These are phyloP conservation scores for Daldinia decipiens DNA, from an alignment of 495 filamentous ascomycete genomes.

Conservation along the genomic window DNA sequence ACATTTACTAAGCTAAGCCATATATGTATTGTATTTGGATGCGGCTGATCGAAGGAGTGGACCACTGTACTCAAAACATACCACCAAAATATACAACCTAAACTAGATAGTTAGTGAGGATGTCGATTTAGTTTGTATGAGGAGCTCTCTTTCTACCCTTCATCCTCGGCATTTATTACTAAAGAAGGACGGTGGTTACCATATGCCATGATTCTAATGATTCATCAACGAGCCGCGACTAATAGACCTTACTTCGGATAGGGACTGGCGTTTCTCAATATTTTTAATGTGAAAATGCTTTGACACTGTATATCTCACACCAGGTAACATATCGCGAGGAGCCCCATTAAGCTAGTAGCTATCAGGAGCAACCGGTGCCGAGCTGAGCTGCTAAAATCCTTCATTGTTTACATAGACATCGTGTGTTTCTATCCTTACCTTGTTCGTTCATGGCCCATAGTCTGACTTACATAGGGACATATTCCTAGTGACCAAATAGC, in stretches of 20 bases:
- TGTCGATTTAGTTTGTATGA: not conserved
- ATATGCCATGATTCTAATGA: not conserved
- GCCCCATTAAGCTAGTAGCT: conserved; percentile 4
- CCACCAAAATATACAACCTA: too few relatives aligned
- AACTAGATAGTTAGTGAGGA: not conserved
- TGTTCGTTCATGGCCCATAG: not conserved
- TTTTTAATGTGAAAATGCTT: not conserved
- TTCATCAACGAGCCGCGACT: not conserved
- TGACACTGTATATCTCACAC: not conserved
- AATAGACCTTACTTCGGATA: not conserved
- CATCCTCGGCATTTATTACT: not conserved
- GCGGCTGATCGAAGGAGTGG: not conserved
- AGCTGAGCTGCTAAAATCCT: not conserved
- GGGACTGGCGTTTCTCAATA: not conserved
- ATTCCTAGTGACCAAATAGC: not conserved
- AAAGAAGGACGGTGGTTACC: not conserved
- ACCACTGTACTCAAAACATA: not conserved
- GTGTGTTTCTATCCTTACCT: not conserved
- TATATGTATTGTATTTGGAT: not conserved
- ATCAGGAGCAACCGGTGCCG: not conserved
- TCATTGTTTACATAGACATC: not conserved
- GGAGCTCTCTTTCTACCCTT: not conserved
- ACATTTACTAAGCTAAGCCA: not conserved
- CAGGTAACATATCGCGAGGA: not conserved
- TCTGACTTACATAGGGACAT: too few relatives aligned